Evolutionary conservation across 1,284 basidiomycete genomes (phyloP).

Genomic region (Apiotrichum akiyoshidainum): DNA sequence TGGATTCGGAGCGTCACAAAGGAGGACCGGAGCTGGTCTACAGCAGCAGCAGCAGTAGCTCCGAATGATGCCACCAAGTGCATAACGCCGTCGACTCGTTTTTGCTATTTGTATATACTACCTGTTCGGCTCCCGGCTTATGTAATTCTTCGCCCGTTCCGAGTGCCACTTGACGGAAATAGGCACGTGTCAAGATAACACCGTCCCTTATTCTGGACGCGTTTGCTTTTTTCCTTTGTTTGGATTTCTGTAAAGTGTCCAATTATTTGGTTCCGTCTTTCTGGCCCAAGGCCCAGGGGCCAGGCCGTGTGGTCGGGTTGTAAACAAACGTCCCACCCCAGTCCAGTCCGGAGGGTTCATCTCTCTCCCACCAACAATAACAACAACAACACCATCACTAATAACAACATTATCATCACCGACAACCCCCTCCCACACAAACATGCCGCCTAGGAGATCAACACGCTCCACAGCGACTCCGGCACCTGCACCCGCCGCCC

Average conservation of each 20-base stretch:
- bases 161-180: conserved; percentile 2
- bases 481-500: neutral
- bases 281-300: too few relatives aligned
- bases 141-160: too few relatives aligned
- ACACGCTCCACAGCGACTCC: conserved; percentile 7
- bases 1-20: too few relatives aligned
- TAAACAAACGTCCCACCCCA: neutral
- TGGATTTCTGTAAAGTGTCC: neutral
- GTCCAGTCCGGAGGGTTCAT: neutral
- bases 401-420: conserved; percentile 3
- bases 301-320: neutral
- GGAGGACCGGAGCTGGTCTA: too few relatives aligned
- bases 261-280: too few relatives aligned
- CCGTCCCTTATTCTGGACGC: neutral
- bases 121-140: too few relatives aligned
- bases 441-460: conserved; percentile 20
- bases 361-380: neutral
- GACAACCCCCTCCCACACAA: conserved; percentile 3
- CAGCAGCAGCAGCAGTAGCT: too few relatives aligned
- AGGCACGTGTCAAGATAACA: neutral
- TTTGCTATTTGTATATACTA: too few relatives aligned
- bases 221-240: conserved; percentile 8
- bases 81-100: too few relatives aligned
- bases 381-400: conserved; percentile 5
- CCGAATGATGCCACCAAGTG: too few relatives aligned